Evolutionary conservation across 1,284 basidiomycete genomes (phyloP), one percentile per base, ranked within the genome.

Genomic region (Neolentinus lepideus): DNA sequence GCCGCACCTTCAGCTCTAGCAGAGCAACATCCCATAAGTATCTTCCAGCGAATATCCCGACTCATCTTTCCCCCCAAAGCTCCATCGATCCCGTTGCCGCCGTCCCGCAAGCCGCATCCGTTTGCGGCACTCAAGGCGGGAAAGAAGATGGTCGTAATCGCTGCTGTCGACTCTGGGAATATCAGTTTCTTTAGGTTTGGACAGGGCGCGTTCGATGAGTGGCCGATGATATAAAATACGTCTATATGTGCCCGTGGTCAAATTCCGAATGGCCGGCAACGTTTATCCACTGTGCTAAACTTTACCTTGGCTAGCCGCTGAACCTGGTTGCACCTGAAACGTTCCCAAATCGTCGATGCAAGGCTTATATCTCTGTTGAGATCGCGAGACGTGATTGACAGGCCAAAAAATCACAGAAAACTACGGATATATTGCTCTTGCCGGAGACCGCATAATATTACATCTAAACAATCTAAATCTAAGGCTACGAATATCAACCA

Each of bases 121-220:
- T 92, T 94, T 64, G 78, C 81, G 59, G 78, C 81, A 2, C 75
- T 98, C 59, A 92, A 95, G 64, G 83, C 85, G 19, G 96, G 96
- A 0, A 90, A 90, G 65, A 88, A 92, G 63, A 88, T 79, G 9
- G 77, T 96, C 51, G 78, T 98, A 25, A 80, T 99, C 27, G 96
- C 94, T 0, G 92, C 85, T 1, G 94, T 96, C 2, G 95, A 98
- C 70, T 81, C 85, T 6, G 93, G 95, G 6, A 94, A 83, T 60
- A 90, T 90, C 25, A 90, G 90, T 57, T 92, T 98, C 75, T 87
- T 94, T 67, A 75, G 92, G 46, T 95, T 98, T 63, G 88, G 90
- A 1, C 81, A 95, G 65, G 88, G 91, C 0, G 86, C 82, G 11
- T 98, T 99, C 69, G 84, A 81, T 53, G 85, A 90, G 60, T 88